phyloP scores from a whole-genome alignment of 2,329 filamentous ascomycete species.

The Alternaria sp. region DNA sequence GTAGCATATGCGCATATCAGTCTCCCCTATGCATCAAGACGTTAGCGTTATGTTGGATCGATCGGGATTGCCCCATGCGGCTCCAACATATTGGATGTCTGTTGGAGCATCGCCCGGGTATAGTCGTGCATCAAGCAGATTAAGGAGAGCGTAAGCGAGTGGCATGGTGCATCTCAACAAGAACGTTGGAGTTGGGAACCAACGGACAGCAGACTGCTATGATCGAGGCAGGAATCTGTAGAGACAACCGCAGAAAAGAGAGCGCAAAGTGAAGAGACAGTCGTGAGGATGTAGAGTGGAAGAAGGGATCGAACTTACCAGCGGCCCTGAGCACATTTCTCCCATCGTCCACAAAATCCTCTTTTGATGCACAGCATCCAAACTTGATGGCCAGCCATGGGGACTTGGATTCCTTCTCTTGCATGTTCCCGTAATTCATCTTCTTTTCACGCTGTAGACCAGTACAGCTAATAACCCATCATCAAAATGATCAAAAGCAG shows the following conservation, averaged over 20 bases:
- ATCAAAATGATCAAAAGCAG: slow-evolving; percentile 4
- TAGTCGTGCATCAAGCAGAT: slow-evolving; percentile 28
- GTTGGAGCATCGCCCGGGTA: slow-evolving; percentile 16
- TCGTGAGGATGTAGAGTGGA: slow-evolving; percentile 1
- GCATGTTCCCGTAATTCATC: slow-evolving; percentile 25
- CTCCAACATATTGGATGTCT: slow-evolving; percentile 10
- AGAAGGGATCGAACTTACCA: slow-evolving; percentile 35
- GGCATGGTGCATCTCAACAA: slow-evolving; percentile 27
- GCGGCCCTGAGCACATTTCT: slow-evolving; percentile 21
- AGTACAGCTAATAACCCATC: slow-evolving; percentile 36
- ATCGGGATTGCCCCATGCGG: slow-evolving; percentile 14
- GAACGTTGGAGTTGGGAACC: slow-evolving; percentile 3
- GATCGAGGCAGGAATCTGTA: background rate
- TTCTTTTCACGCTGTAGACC: slow-evolving; percentile 31
- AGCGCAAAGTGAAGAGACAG: background rate
- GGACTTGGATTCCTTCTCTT: slow-evolving; percentile 20
- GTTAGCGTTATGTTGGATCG: slow-evolving; percentile 20
- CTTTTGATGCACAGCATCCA: slow-evolving; percentile 47
- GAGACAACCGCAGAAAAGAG: background rate
- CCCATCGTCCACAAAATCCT: slow-evolving; percentile 34
- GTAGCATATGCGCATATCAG: slow-evolving; percentile 41
- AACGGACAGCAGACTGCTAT: background rate
- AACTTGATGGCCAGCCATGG: slow-evolving; percentile 47
- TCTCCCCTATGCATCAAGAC: slow-evolving; percentile 18
- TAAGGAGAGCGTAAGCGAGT: slow-evolving; percentile 29